These are phyloP conservation scores for Phaeolepiota aurea DNA, from an alignment of 768 basidiomycete species.

Conservation along the genomic window DNA sequence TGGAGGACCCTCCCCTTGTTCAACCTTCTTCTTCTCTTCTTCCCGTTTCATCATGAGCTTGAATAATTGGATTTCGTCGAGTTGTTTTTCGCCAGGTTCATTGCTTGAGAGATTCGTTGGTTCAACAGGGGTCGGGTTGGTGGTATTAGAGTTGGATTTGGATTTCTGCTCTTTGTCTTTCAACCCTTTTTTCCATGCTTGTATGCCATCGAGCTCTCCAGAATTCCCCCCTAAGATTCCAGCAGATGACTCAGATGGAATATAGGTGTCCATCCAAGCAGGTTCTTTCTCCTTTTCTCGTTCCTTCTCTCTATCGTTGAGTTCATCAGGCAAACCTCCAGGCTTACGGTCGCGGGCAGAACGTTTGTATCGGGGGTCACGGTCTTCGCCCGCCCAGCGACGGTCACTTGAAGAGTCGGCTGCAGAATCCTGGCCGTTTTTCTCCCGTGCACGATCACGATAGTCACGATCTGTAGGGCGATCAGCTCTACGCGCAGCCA, in stretches of 20 bases:
- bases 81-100: constrained; percentile 25
- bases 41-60: constrained; percentile 78
- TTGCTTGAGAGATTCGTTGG: constrained; percentile 8
- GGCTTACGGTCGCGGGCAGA: constrained; percentile 50
- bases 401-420: constrained; percentile 38
- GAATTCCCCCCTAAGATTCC: constrained; percentile 60
- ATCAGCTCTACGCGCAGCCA: constrained; percentile 53
- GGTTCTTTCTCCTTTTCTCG: constrained; percentile 78
- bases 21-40: constrained; percentile 37
- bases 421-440: constrained; percentile 30
- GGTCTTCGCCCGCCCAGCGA: constrained; percentile 64
- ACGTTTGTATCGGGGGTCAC: constrained; percentile 57
- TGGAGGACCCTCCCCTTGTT: constrained; percentile 12
- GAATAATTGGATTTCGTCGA: constrained; percentile 84
- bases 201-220: constrained; percentile 76
- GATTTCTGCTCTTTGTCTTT: constrained; percentile 66
- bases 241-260: constrained; percentile 46
- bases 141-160: constrained; percentile 18
- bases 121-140: constrained; percentile 1
- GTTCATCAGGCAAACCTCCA: constrained; percentile 27
- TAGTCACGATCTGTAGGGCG: constrained; percentile 23
- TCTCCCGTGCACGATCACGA: constrained; percentile 37
- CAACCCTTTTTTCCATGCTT: constrained; percentile 81
- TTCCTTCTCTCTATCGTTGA: constrained; percentile 42
- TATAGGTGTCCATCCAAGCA: constrained; percentile 88